A percentile compares a stretch with the other conserved stretches of the same genome.
phyloP scores from a whole-genome alignment of 805 yeast genomes.

The Pichia nakasei region DNA sequence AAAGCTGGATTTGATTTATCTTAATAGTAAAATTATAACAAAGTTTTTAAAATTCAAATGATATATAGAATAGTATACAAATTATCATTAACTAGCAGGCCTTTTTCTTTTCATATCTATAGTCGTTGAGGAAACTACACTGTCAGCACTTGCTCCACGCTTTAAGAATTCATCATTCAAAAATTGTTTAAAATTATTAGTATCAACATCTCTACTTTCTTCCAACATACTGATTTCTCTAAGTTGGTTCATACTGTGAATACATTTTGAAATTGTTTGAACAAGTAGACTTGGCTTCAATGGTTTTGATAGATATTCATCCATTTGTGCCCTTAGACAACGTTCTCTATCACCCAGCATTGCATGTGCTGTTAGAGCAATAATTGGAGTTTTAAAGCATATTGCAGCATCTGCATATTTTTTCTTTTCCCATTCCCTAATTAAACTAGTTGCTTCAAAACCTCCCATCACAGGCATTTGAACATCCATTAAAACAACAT shows the following conservation, averaged over 20 bases:
- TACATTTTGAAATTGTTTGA: conserved; percentile 80
- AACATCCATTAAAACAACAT: conserved; percentile 84
- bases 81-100: background rate
- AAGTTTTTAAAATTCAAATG: background rate
- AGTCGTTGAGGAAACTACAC: background rate
- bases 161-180: conserved; percentile 6
- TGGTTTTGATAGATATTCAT: conserved; percentile 83
- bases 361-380: conserved; percentile 88
- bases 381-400: conserved; percentile 67
- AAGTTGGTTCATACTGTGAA: conserved; percentile 57
- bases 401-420: conserved; percentile 63
- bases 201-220: conserved; percentile 2
- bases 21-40: conserved; percentile 15
- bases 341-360: conserved; percentile 89
- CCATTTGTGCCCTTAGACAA: conserved; percentile 85
- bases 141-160: conserved; percentile 1
- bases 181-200: conserved; percentile 5
- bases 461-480: conserved; percentile 97
- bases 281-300: conserved; percentile 73
- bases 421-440: conserved; percentile 82
- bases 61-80: background rate
- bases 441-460: conserved; percentile 80
- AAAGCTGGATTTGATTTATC: conserved; percentile 86
- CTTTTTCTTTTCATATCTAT: background rate
- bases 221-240: conserved; percentile 32